Conservation (phyloP, 2,329 filamentous ascomycete genomes). For the Hypomyces rosellus region DNA sequence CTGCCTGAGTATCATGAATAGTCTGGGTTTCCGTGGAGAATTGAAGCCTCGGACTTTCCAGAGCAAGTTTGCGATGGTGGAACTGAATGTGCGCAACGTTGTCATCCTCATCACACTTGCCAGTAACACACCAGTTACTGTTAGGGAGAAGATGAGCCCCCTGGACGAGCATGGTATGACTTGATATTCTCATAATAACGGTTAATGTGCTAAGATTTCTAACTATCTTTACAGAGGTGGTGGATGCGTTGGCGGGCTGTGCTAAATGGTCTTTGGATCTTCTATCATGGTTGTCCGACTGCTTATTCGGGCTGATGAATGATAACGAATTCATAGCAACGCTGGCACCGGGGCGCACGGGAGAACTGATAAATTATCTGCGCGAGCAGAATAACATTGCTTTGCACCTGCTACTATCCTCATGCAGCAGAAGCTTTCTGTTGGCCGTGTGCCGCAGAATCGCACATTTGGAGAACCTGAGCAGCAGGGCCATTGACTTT, state of each 20-base stretch:
- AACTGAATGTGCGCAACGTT: conserved; percentile 68
- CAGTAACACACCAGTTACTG: conserved; percentile 47
- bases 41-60: conserved; percentile 55
- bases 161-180: conserved; percentile 51
- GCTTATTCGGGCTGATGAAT: conserved; percentile 49
- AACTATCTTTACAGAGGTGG: conserved; percentile 50
- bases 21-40: conserved; percentile 66
- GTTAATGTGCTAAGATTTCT: background rate
- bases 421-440: conserved; percentile 66
- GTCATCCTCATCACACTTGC: conserved; percentile 59
- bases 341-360: conserved; percentile 40
- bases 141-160: conserved; percentile 51
- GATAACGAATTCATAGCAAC: conserved; percentile 46
- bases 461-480: conserved; percentile 46
- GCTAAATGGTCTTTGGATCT: conserved; percentile 75
- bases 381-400: conserved; percentile 50
- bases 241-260: conserved; percentile 66
- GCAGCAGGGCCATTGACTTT: conserved; percentile 43
- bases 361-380: conserved; percentile 46
- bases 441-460: conserved; percentile 62
- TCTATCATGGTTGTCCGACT: conserved; percentile 55
- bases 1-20: conserved; percentile 71
- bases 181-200: background rate
- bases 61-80: conserved; percentile 68
- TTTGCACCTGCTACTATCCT: conserved; percentile 62